phyloP scores from a whole-genome alignment of 1,139 yeast species.

The Sugiyamaella sp. region DNA sequence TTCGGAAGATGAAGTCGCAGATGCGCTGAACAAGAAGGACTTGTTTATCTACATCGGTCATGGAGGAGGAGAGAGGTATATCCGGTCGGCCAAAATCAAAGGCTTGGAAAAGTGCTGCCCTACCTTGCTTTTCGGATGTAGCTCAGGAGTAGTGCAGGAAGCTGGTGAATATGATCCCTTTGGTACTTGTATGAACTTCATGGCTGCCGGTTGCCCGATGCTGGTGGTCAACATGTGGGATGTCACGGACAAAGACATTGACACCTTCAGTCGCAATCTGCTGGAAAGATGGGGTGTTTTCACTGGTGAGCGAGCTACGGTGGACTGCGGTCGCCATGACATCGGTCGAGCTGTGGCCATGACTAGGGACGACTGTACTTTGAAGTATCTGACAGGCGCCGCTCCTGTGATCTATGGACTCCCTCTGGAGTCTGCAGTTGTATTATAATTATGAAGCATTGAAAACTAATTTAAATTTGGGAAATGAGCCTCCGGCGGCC shows the following conservation, averaged over 20 bases:
- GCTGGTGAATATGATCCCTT: slow-evolving; percentile 69
- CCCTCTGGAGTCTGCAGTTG: slow-evolving; percentile 48
- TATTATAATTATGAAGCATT: slow-evolving; percentile 6
- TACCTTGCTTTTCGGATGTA: slow-evolving; percentile 82
- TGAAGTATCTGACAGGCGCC: slow-evolving; percentile 73
- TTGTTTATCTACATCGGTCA: slow-evolving; percentile 88
- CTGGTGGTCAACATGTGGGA: slow-evolving; percentile 91
- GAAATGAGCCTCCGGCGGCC: too few species aligned
- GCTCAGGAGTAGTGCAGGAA: slow-evolving; percentile 70
- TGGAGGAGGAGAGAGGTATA: slow-evolving; percentile 90
- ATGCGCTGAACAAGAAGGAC: slow-evolving; percentile 48
- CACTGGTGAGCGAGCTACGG: slow-evolving; percentile 40
- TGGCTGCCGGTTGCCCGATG: slow-evolving; percentile 81
- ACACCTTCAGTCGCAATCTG: slow-evolving; percentile 64
- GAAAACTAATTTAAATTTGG: neutral
- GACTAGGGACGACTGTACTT: slow-evolving; percentile 65
- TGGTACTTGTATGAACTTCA: slow-evolving; percentile 77
- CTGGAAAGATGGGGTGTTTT: slow-evolving; percentile 66
- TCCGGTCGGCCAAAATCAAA: slow-evolving; percentile 56
- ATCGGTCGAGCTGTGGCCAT: slow-evolving; percentile 54
- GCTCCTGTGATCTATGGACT: slow-evolving; percentile 82
- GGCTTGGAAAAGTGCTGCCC: slow-evolving; percentile 58
- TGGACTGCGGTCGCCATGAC: neutral
- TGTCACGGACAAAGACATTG: slow-evolving; percentile 95
- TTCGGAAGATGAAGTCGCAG: slow-evolving; percentile 51